Evolutionary conservation across 257 asterid species (phyloP).

Genomic region (Mitragyna speciosa): DNA sequence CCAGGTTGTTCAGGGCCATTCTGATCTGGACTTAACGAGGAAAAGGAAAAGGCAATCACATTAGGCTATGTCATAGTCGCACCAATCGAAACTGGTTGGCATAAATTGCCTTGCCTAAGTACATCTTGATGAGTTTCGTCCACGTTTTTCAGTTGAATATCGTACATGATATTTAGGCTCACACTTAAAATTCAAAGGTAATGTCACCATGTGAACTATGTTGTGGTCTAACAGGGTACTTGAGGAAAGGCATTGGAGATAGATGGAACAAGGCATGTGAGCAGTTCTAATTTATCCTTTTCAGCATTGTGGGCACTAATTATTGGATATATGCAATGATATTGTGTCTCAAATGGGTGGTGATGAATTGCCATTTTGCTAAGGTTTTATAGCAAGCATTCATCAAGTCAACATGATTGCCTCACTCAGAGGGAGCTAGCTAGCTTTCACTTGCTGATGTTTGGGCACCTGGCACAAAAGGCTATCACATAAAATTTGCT

Average conservation of each 20-base stretch:
- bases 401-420: slow-evolving; percentile 25
- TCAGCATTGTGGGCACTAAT: not conserved
- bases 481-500: no score
- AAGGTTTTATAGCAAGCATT: slow-evolving; percentile 1
- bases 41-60: not conserved
- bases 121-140: not conserved
- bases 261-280: slow-evolving; percentile 46
- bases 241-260: not conserved
- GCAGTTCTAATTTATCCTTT: slow-evolving; percentile 11
- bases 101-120: not conserved
- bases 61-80: slow-evolving; percentile 5
- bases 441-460: slow-evolving; percentile 24
- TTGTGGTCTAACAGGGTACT: not conserved
- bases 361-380: not conserved
- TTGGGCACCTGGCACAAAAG: slow-evolving; percentile 18
- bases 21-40: not conserved
- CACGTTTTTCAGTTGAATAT: not conserved
- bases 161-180: not conserved
- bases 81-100: not conserved
- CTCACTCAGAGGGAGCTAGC: slow-evolving; percentile 35
- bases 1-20: slow-evolving; percentile 32
- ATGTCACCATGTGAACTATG: not conserved
- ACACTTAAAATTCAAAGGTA: not conserved
- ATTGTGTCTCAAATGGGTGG: not conserved
- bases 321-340: not conserved